phyloP scores from a whole-genome alignment of 2,329 filamentous ascomycete genomes.

The Metarhizium brunneum region DNA sequence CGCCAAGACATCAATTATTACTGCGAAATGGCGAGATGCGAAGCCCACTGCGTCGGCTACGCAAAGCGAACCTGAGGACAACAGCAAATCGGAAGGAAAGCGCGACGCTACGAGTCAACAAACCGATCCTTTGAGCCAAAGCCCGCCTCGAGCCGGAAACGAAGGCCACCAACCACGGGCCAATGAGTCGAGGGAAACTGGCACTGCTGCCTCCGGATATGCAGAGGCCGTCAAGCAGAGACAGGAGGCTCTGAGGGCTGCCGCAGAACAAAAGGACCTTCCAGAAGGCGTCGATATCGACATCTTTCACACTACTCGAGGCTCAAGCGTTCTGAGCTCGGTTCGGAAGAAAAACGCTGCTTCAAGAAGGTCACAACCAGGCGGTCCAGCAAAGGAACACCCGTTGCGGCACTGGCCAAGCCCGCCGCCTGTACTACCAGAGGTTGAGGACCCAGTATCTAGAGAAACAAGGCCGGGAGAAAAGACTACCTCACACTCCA shows the following conservation, averaged over 20 bases:
- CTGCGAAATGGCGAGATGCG: constrained; percentile 22
- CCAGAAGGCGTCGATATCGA: constrained; percentile 35
- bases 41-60: not conserved
- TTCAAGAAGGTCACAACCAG: constrained; percentile 5
- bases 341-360: constrained; percentile 17
- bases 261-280: constrained; percentile 21
- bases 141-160: not conserved
- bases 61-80: not conserved
- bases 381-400: constrained; percentile 24
- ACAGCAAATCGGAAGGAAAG: not conserved
- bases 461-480: not conserved
- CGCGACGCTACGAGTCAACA: not conserved
- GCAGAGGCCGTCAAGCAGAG: constrained; percentile 6
- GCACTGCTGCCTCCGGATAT: not conserved
- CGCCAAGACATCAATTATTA: constrained; percentile 35
- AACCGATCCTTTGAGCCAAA: not conserved
- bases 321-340: constrained; percentile 34
- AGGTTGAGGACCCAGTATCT: not conserved
- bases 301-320: constrained; percentile 37
- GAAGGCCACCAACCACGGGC: not conserved
- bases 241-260: constrained; percentile 1
- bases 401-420: constrained; percentile 26
- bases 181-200: not conserved
- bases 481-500: not conserved
- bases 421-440: constrained; percentile 13